A percentile compares a stretch with the other conserved stretches of the same genome.
Evolutionary conservation across 805 yeast genomes (phyloP).

Genomic region (Jamesozyma piceae): DNA sequence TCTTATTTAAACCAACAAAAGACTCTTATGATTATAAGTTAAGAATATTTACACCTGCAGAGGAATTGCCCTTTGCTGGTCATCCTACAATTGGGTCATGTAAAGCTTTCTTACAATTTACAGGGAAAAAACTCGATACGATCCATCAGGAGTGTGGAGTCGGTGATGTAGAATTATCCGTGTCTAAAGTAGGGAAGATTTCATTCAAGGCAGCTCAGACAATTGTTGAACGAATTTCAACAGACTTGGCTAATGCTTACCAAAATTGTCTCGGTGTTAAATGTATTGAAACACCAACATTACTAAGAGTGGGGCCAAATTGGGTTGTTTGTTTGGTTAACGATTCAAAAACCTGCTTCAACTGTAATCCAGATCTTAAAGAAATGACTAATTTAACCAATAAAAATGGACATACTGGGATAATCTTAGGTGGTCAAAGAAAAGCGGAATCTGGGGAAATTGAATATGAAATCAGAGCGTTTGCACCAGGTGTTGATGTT

Average conservation of each 20-base stretch:
- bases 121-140: slow-evolving; percentile 20
- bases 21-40: slow-evolving; percentile 38
- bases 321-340: slow-evolving; percentile 36
- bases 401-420: slow-evolving; percentile 27
- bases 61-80: slow-evolving; percentile 54
- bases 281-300: slow-evolving; percentile 18
- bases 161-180: slow-evolving; percentile 34
- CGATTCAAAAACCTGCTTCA: slow-evolving; percentile 28
- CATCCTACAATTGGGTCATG: slow-evolving; percentile 53
- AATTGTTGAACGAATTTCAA: slow-evolving; percentile 10
- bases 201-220: slow-evolving; percentile 25
- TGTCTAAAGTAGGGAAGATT: slow-evolving; percentile 17
- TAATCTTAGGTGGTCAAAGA: slow-evolving; percentile 33
- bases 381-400: slow-evolving; percentile 15
- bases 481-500: slow-evolving; percentile 32
- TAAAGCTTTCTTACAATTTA: slow-evolving; percentile 36
- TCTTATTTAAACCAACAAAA: slow-evolving; percentile 35
- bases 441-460: slow-evolving; percentile 11
- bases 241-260: slow-evolving; percentile 7
- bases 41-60: slow-evolving; percentile 40
- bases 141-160: slow-evolving; percentile 38
- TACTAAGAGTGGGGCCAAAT: slow-evolving; percentile 38
- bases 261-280: slow-evolving; percentile 7
- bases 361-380: slow-evolving; percentile 28
- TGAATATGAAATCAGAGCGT: slow-evolving; percentile 38